Base-by-base conservation (phyloP, 1,284 basidiomycete species). In the Cutaneotrichosporon curvatum region DNA sequence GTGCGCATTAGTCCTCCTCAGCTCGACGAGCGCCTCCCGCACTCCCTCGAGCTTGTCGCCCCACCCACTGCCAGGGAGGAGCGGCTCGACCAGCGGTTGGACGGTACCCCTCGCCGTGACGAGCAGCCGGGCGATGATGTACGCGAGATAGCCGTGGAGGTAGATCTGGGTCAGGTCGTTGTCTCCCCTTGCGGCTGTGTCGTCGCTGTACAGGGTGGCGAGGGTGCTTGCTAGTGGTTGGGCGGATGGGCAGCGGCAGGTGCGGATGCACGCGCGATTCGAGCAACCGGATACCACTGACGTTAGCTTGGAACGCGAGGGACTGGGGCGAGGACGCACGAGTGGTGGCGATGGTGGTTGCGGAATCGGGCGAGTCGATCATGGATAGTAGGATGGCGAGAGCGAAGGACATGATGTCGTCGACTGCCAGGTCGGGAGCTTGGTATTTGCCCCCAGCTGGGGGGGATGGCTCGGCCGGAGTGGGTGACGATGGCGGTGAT, bases 111-210 rank as follows among this genome's bases (percentile, higher is more conserved):
- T 31, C 1, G 40, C 31, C 0, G 23, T 20, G 3, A 33, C 31
- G 11, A 54, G 22, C 11, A 54, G 46, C n/a, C 35, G 33, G 5
- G 48, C 35, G 30, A 54, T 4, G 21, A 54, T 35, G 19, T 45
- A 41, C 1, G 48, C 48, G 14, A 54, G 35, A 28, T 28, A 28
- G 8, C 25, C 25, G 25, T 28, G 25, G 25, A 28, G 25, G 43
- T 50, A 54, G 18, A 46, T 48, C 28, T 44, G 35, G 18, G 47
- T 19, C 25, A 45, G 25, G 8, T 34, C 41, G 16, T 33, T 21
- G 18, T 40, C 43, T 16, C 16, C 37, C 14, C 18, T 14, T 5
- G 6, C 20, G 3, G 25, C 14, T 1, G 15, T 34, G 28, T 25
- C 36, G 35, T 28, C 31, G 20, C 32, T 16, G 45, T 50, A 54